Evolutionary conservation across 1,284 basidiomycete species (phyloP), one percentile per base, ranked within the genome.

Genomic region (Ustanciosporium gigantosporum): DNA sequence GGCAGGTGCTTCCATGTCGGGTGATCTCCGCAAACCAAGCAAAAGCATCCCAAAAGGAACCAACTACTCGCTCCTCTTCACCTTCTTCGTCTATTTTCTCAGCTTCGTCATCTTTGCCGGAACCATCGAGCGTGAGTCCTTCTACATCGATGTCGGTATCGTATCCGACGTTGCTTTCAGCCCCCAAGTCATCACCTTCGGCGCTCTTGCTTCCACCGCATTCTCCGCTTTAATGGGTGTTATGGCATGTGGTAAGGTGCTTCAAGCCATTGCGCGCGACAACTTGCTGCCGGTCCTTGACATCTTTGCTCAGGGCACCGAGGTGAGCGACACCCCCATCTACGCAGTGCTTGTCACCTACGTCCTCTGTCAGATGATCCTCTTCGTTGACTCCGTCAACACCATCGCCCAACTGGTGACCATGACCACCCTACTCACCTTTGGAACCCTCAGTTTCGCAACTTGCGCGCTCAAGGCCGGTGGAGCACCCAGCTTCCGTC

Each of bases 41-140:
- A 77, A 77, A 48, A 76, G 74, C 49, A 74, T 77, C 23, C 74
- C 75, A n/a, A 77, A 77, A 46, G 73, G 75, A 17, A 77, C 75
- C 21, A 76, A 77, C 49, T 73, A 68, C 45, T 65, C 75, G 35
- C 61, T 77, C 15, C 27, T 73, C 19, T 77, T 74, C 52, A 77
- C 75, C 15, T 77, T 76, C 42, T 32, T 51, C 29, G 44, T 77
- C 41, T 77, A 77, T 36, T 51, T 65, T 4, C n/a, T 62, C 23
- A 56, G 46, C 41, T 76, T 77, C 40, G 38, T 77, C 46, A 46
- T 77, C 36, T 65, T 77, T 42, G 74, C 75, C 1, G 61, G 61
- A n/a, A 77, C 75, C 31, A 68, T 74, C 51, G 49, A 68, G 22
- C 66, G 75, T 23, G 55, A 71, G 40, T 68, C 67, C 16, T 70